Base-by-base conservation (phyloP, 306 rosid species). In the Castanopsis chinensis region DNA sequence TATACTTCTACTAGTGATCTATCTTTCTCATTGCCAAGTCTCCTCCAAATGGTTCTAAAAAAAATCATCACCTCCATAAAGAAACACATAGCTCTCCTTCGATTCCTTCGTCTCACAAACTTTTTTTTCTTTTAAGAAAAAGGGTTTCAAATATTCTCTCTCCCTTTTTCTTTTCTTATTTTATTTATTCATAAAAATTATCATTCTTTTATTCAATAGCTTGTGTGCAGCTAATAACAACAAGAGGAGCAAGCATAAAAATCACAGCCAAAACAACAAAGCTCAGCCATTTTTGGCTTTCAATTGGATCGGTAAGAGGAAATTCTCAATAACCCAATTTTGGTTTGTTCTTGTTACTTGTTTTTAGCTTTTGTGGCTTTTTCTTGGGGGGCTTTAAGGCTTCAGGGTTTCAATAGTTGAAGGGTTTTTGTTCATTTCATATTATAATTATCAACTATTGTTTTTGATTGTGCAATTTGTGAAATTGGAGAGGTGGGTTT, bases 261-360 rank as follows among this genome's bases (percentile, higher is more conserved):
- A 25, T 25, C 27, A 25, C 27, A 67, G 67, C 69, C 54, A 72
- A 53, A 78, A 52, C 28, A 20, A 75, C 59, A 73, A 28, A 65
- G 76, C 81, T 78, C 20, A 81, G 73, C 65, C 76, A 74, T 79
- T 80, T 74, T 78, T 71, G 73, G 85, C 69, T 79, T 89, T 75
- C 81, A 33, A 73, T 85, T 83, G 65, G 74, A 80, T 57, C 52
- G 77, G 92, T 90, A 76, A 80, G 91, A n/a, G 59, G 64, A 76
- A 71, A 80, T 75, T 87, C 87, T 73, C 17, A 28, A 52, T 56
- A 70, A 76, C 86, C 82, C 81, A 67, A 72, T 72, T 88, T 68
- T 55, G 56, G 77, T 20, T 30, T 77, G 59, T 71, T 73, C 76
- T 80, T 65, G 78, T 35, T 73, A 27, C 30, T 27, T 27, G 30